Conservation (phyloP, 345 rosid genomes). For the Aquilaria sinensis region DNA sequence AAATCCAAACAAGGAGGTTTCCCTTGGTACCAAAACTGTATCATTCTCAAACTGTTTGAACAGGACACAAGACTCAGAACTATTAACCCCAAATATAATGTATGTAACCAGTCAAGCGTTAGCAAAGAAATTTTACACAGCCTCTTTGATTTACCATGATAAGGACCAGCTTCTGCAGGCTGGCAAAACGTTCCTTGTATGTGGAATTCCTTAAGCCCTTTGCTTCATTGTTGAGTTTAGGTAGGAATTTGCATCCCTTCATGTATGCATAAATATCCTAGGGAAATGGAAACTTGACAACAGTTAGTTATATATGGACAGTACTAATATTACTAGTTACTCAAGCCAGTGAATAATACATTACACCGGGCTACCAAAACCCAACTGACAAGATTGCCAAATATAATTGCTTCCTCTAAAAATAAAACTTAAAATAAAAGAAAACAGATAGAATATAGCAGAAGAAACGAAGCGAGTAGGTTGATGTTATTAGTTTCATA, state of each 20-base stretch:
- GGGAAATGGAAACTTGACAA: not conserved
- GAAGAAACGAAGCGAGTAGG: too few species aligned
- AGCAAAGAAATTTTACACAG: not conserved
- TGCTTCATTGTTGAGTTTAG: slow-evolving; percentile 60
- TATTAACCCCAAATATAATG: not conserved
- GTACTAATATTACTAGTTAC: not conserved
- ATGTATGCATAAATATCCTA: slow-evolving; percentile 36
- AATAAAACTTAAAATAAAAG: too few species aligned
- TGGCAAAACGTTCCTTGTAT: slow-evolving; percentile 59
- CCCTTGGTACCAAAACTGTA: slow-evolving; percentile 64
- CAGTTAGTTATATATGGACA: not conserved
- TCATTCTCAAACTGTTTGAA: slow-evolving; percentile 70
- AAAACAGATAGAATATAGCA: too few species aligned
- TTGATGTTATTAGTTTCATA: too few species aligned
- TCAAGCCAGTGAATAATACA: too few species aligned
- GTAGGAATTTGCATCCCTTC: slow-evolving; percentile 66
- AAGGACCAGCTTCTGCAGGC: slow-evolving; percentile 66
- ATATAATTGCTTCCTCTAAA: too few species aligned
- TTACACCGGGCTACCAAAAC: too few species aligned
- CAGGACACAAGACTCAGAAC: not conserved
- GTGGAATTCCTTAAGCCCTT: slow-evolving; percentile 40
- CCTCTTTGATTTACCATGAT: slow-evolving; percentile 26
- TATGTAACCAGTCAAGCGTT: not conserved
- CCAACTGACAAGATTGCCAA: too few species aligned
- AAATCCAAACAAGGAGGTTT: slow-evolving; percentile 80